Evolutionary conservation across 305 asterid genomes (phyloP).

Genomic region (Solanum hybrid): DNA sequence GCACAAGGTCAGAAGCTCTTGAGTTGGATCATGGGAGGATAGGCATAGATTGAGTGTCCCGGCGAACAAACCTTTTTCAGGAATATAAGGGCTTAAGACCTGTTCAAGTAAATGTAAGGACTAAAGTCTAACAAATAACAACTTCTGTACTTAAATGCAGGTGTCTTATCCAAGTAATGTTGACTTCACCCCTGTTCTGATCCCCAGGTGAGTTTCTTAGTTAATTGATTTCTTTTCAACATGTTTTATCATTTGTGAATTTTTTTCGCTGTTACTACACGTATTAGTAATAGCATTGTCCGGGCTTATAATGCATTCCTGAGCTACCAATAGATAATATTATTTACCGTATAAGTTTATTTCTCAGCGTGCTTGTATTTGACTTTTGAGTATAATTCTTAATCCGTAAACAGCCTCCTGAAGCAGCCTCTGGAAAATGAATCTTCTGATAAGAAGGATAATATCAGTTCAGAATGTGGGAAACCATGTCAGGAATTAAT

Average conservation of each 20-base stretch:
- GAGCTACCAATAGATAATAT: background rate
- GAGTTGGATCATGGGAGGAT: background rate
- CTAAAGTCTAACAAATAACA: background rate
- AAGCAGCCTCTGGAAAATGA: constrained; percentile 44
- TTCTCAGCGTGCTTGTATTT: background rate
- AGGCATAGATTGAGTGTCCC: background rate
- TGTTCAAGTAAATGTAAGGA: background rate
- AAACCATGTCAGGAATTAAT: constrained; percentile 32
- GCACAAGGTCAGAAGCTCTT: background rate
- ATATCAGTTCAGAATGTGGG: constrained; percentile 33
- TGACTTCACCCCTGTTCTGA: constrained; percentile 50
- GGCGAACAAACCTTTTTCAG: background rate
- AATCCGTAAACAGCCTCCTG: constrained; percentile 33
- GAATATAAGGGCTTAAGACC: background rate
- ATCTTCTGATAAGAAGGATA: constrained; percentile 27
- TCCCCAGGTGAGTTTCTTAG: constrained; percentile 45
- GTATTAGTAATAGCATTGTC: background rate
- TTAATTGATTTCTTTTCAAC: background rate
- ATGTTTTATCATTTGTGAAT: background rate
- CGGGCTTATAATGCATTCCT: background rate
- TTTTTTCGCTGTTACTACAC: background rate
- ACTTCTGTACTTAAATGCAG: constrained; percentile 35
- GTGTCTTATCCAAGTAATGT: constrained; percentile 74
- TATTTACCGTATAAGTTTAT: background rate
- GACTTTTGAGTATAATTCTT: constrained; percentile 19